phyloP scores from a whole-genome alignment of 2,329 filamentous ascomycete genomes.

The Orbilia oligospora region DNA sequence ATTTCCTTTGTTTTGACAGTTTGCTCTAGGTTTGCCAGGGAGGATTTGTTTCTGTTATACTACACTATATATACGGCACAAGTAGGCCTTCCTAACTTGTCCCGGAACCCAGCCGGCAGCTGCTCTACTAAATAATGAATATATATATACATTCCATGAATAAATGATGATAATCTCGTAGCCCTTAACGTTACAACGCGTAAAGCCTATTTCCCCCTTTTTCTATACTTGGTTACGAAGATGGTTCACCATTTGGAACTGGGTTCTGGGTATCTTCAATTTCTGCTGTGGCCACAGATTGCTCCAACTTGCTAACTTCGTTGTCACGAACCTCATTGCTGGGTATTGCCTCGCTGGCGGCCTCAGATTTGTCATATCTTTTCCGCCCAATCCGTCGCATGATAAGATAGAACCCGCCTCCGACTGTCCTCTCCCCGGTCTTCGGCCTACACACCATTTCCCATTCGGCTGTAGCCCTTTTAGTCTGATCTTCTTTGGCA shows the following conservation, averaged over 20 bases:
- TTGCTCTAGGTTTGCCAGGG: slow-evolving; percentile 15
- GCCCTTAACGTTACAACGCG: too few species aligned
- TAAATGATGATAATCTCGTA: neutral
- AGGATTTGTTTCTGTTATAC: neutral
- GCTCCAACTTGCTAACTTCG: slow-evolving; percentile 1
- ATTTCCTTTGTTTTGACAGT: slow-evolving; percentile 13
- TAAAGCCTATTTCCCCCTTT: too few species aligned
- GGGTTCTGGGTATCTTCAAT: neutral
- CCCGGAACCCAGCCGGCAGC: neutral
- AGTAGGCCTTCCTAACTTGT: neutral
- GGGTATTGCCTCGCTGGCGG: slow-evolving; percentile 19
- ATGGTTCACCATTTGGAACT: neutral
- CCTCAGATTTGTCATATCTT: slow-evolving; percentile 7
- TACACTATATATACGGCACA: neutral
- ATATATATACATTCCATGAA: slow-evolving; percentile 11
- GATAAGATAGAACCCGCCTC: slow-evolving; percentile 64
- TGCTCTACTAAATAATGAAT: slow-evolving; percentile 14
- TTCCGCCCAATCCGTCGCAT: slow-evolving; percentile 59
- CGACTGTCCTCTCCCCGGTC: slow-evolving; percentile 62
- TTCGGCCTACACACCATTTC: slow-evolving; percentile 64
- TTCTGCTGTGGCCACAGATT: neutral
- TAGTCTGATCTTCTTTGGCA: slow-evolving; percentile 8
- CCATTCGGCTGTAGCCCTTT: slow-evolving; percentile 21
- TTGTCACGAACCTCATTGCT: neutral
- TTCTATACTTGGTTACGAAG: neutral